phyloP scores from a whole-genome alignment of 805 yeast genomes.

The Metschnikowia continentalis region DNA sequence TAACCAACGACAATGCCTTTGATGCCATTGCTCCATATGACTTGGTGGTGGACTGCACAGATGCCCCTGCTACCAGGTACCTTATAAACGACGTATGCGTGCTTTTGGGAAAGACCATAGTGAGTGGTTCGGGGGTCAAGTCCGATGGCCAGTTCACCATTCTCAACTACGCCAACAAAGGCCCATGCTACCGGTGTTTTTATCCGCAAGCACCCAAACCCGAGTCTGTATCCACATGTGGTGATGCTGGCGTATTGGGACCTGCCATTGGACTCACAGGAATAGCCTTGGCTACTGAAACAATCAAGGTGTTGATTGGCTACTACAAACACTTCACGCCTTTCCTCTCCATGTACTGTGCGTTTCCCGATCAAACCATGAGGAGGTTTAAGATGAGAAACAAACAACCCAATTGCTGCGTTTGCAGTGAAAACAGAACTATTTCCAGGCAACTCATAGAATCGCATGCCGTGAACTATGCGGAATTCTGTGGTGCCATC shows the following conservation, averaged over 20 bases:
- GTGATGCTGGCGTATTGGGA: conserved; percentile 92
- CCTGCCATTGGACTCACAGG: conserved; percentile 96
- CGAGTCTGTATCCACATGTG: conserved; percentile 73
- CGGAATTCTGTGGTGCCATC: conserved; percentile 68
- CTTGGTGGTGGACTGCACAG: conserved; percentile 87
- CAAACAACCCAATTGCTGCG: conserved; percentile 53
- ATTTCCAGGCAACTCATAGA: conserved; percentile 48
- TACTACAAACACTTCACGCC: conserved; percentile 61
- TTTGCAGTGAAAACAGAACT: conserved; percentile 55
- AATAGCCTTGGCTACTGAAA: conserved; percentile 80
- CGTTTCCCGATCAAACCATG: conserved; percentile 61
- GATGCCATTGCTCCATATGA: conserved; percentile 63
- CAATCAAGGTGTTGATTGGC: conserved; percentile 67
- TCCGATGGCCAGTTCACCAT: conserved; percentile 88
- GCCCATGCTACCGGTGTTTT: conserved; percentile 95
- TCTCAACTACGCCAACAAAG: conserved; percentile 57
- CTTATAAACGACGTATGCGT: conserved; percentile 83
- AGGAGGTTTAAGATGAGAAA: conserved; percentile 79
- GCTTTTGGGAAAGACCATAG: conserved; percentile 59
- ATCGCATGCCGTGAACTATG: conserved; percentile 53
- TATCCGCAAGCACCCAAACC: conserved; percentile 90
- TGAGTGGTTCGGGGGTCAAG: conserved; percentile 88
- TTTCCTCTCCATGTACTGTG: conserved; percentile 63
- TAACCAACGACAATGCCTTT: conserved; percentile 57
- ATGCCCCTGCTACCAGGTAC: conserved; percentile 83